A percentile compares a stretch with the other conserved stretches of the same genome.
These are phyloP conservation scores for Aphanomyces cochlioides DNA, from an alignment of 352 stramenopile genomes.

Conservation along the genomic window DNA sequence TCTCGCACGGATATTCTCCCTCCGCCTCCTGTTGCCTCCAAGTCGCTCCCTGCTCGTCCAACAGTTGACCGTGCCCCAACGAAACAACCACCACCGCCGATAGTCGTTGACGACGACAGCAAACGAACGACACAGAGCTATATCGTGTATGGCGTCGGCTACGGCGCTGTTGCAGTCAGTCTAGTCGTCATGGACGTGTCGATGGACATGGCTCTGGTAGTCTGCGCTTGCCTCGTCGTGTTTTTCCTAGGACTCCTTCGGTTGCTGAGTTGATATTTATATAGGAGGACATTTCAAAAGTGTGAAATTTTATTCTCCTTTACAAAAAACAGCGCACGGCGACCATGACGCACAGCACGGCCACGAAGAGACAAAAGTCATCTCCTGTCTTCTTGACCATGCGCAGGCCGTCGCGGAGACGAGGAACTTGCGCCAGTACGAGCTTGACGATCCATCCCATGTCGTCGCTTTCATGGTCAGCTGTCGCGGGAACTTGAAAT, in stretches of 20 bases:
- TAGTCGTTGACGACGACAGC: background rate
- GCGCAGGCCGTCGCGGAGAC: slow-evolving; percentile 15
- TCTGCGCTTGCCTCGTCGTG: slow-evolving; percentile 7
- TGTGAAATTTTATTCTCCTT: background rate
- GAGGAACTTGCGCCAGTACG: background rate
- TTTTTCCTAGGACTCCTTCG: slow-evolving; percentile 1
- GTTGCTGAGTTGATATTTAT: slow-evolving; percentile 15
- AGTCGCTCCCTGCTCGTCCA: background rate
- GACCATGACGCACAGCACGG: slow-evolving; percentile 6
- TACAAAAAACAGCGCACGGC: slow-evolving; percentile 8
- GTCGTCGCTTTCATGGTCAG: slow-evolving; percentile 23
- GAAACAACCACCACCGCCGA: background rate
- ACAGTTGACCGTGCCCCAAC: background rate
- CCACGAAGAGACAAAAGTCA: slow-evolving; percentile 22
- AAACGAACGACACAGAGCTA: slow-evolving; percentile 3
- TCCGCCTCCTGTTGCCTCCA: background rate
- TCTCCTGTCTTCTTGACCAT: slow-evolving; percentile 24
- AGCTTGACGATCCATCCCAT: slow-evolving; percentile 24
- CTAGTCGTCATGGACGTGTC: slow-evolving; percentile 20
- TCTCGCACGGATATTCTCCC: background rate
- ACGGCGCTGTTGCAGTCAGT: background rate
- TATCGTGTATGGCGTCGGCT: background rate
- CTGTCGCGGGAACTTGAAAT: slow-evolving; percentile 2
- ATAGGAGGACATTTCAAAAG: background rate
- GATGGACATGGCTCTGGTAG: slow-evolving; percentile 16